These are phyloP conservation scores for Aquilaria sinensis DNA, from an alignment of 345 rosid genomes.

Conservation along the genomic window DNA sequence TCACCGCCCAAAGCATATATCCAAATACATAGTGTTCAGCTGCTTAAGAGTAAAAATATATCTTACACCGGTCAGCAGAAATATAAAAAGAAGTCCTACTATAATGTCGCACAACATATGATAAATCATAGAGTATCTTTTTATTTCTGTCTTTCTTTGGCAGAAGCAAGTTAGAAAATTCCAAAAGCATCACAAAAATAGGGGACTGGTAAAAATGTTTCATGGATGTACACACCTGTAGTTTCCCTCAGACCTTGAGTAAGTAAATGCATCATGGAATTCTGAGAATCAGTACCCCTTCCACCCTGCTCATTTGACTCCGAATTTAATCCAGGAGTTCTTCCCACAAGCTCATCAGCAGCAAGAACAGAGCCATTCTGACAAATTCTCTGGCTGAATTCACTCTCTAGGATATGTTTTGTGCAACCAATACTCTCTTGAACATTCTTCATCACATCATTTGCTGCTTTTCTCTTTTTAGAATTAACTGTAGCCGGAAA, in stretches of 20 bases:
- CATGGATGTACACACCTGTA: slow-evolving; percentile 31
- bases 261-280: slow-evolving; percentile 19
- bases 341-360: slow-evolving; percentile 18
- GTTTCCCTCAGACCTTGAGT: slow-evolving; percentile 36
- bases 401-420: slow-evolving; percentile 21
- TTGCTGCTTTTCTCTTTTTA: slow-evolving; percentile 18
- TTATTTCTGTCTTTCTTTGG: too few species aligned
- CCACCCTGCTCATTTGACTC: slow-evolving; percentile 17
- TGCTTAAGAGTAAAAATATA: too few species aligned
- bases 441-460: slow-evolving; percentile 12
- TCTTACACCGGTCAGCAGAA: too few species aligned
- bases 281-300: slow-evolving; percentile 15
- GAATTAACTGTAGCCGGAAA: slow-evolving; percentile 17
- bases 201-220: not conserved
- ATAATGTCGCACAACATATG: too few species aligned
- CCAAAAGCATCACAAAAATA: not conserved
- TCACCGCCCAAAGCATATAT: not conserved
- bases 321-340: slow-evolving; percentile 8
- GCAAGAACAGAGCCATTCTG: slow-evolving; percentile 45
- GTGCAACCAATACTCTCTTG: slow-evolving; percentile 19
- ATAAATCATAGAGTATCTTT: too few species aligned
- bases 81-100: too few species aligned
- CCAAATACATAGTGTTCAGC: not conserved
- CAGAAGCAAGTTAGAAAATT: too few species aligned
- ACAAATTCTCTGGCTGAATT: slow-evolving; percentile 28